Base-by-base conservation (phyloP, 768 basidiomycete genomes). In the Auricularia cornea region DNA sequence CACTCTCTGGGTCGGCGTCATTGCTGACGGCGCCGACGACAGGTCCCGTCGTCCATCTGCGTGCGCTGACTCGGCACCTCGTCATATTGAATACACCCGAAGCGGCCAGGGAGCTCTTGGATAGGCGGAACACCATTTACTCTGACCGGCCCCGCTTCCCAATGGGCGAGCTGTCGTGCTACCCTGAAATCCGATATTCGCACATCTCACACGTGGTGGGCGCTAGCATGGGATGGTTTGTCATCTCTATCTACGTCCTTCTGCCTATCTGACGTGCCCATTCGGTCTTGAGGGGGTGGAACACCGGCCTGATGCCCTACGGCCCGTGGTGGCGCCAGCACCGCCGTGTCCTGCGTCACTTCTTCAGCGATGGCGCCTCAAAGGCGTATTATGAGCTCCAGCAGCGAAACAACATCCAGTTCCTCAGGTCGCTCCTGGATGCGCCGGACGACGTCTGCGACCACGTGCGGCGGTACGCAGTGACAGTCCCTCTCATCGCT, bases 241-340 rank as follows among this genome's bases (percentile, higher is more conserved):
- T 48, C 44, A 6, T 12, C 20, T 5, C 11, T 48, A 18, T 48
- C 5, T 3, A 18, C 44, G 6, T 48, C 11, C 20, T 48, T 18
- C 11, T 12, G 35, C 44, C 20, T 48, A 20, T 5, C 1, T 12
- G 20, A 48, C 44, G 20, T 23, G 16, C 20, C 23, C 11, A 48
- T 38, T 38, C 35, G 8, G 35, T 38, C 35, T 23, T 20, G 6
- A 48, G 44, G 44, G 6, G 20, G 20, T 78, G 77, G 63, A 73
- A 76, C 60, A 68, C 74, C 6, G 73, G 70, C 30, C 67, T 75
- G 33, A 71, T 75, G 65, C 71, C 68, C 2, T 78, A 80, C 63
- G 76, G 76, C 1, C 60, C 73, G 2, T 65, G 63, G 52, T 80
- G 78, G 79, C 72, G 77, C 8, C 68, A 65, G 33, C 74, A 79